Evolutionary conservation across 805 yeast genomes (phyloP).

Genomic region (Starmerella cellae): DNA sequence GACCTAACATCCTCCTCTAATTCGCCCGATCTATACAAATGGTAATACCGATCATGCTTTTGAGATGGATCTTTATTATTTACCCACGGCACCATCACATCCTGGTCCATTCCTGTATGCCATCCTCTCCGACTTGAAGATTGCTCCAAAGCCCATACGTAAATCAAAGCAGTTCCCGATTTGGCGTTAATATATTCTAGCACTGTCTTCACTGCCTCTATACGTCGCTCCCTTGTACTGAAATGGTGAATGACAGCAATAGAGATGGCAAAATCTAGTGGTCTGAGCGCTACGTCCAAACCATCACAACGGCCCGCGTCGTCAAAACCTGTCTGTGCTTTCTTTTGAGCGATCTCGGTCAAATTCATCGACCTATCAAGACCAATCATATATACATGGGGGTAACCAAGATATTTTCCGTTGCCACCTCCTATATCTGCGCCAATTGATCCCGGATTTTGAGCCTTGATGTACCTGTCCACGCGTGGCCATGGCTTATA

Average conservation of each 20-base stretch:
- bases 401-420: slow-evolving; percentile 79
- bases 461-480: slow-evolving; percentile 44
- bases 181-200: slow-evolving; percentile 38
- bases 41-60: slow-evolving; percentile 76
- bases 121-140: slow-evolving; percentile 78
- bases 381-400: slow-evolving; percentile 57
- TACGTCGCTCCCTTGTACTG: slow-evolving; percentile 67
- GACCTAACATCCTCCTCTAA: slow-evolving; percentile 49
- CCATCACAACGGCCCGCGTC: slow-evolving; percentile 78
- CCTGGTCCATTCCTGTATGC: slow-evolving; percentile 83
- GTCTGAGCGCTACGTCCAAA: slow-evolving; percentile 33
- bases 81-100: slow-evolving; percentile 94
- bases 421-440: slow-evolving; percentile 96
- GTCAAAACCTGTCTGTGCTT: slow-evolving; percentile 41
- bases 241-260: slow-evolving; percentile 96
- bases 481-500: slow-evolving; percentile 98
- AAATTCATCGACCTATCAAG: slow-evolving; percentile 31
- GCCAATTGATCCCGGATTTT: slow-evolving; percentile 51
- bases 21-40: slow-evolving; percentile 75
- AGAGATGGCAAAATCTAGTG: slow-evolving; percentile 75
- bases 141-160: slow-evolving; percentile 97
- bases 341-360: slow-evolving; percentile 37
- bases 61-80: slow-evolving; percentile 36
- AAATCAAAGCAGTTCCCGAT: slow-evolving; percentile 63
- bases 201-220: slow-evolving; percentile 60